Evolutionary conservation across 2,329 filamentous ascomycete genomes (phyloP), one percentile per base, ranked within the genome.

Genomic region (Acephala macrosclerotiorum): DNA sequence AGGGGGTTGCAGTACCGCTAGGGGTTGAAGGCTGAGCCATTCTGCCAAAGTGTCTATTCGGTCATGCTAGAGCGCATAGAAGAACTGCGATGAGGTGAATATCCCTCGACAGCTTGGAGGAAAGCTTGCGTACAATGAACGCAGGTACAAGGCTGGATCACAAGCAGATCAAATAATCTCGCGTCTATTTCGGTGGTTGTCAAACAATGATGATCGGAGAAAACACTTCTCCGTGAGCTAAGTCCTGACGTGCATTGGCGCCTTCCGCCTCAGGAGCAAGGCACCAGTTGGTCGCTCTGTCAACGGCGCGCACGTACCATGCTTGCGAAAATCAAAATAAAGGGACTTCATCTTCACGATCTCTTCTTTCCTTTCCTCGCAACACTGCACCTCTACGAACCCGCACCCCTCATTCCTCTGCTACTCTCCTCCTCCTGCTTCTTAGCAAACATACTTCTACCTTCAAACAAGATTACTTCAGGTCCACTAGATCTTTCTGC

Each of bases 401-500:
- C 71, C 71, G 73, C 71, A 72, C 68, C 61, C 72, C 73, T 73
- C 69, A 72, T 68, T 64, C 69, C 78, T 70, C 68, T 70, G 72
- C 33, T 38, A 57, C 74, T 29, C 75, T 68, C 71, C 66, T 58
- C 65, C 65, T 68, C 67, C 67, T 69, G 66, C 70, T 69, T 68
- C n/a, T 42, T 67, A 65, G 68, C 66, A 70, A 66, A 67, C 65
- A 69, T 70, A 60, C 51, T 66, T 61, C 61, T 63, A 70, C 66
- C 71, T 75, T 73, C 70, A 66, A 55, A 61, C 63, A 72, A 74
- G 68, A 74, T 70, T 72, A 70, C 70, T 69, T 70, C 69, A 71
- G 74, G 74, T 76, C 74, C 64, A 79, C 74, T 81, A 83, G 82
- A 85, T 83, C 82, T 81, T 76, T 78, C 81, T 77, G 80, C 80